Percentiles rank a stretch among this genome's conserved stretches.
These are phyloP conservation scores for Magnaporthiopsis poae DNA, from an alignment of 2,329 filamentous ascomycete genomes.

Conservation along the genomic window DNA sequence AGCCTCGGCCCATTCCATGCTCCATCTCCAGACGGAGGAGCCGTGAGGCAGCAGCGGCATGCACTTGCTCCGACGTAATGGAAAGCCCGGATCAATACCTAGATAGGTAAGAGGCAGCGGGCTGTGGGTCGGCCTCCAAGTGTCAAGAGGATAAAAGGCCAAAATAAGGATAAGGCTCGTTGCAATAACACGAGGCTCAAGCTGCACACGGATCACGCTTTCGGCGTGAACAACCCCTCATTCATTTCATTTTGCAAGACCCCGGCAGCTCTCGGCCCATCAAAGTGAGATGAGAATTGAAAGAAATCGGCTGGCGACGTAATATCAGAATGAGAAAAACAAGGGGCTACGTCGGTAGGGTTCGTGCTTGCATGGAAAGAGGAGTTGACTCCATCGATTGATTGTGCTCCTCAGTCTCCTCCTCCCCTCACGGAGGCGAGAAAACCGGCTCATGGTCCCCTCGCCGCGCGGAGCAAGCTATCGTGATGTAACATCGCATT, in stretches of 20 bases:
- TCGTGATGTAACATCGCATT: background rate
- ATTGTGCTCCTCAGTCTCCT: background rate
- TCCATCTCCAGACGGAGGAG: background rate
- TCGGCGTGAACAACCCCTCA: background rate
- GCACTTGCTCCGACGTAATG: background rate
- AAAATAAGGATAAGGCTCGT: slow-evolving; percentile 1
- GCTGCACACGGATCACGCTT: background rate
- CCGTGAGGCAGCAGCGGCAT: background rate
- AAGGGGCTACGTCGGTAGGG: background rate
- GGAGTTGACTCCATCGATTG: background rate
- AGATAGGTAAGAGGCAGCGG: too few species aligned
- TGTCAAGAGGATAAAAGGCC: slow-evolving; percentile 3
- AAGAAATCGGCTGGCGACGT: background rate
- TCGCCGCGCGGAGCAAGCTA: background rate
- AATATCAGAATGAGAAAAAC: background rate
- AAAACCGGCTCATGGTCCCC: background rate
- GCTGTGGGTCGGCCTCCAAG: background rate
- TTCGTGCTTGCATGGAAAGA: background rate
- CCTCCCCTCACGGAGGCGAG: too few species aligned
- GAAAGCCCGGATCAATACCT: background rate
- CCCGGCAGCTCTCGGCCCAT: background rate
- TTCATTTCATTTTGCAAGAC: background rate
- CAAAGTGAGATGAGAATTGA: background rate
- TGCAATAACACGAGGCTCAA: slow-evolving; percentile 1
- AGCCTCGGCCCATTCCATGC: background rate